Evolutionary conservation across 495 filamentous ascomycete genomes (phyloP).

Genomic region (Podospora bellae-mahoneyi): DNA sequence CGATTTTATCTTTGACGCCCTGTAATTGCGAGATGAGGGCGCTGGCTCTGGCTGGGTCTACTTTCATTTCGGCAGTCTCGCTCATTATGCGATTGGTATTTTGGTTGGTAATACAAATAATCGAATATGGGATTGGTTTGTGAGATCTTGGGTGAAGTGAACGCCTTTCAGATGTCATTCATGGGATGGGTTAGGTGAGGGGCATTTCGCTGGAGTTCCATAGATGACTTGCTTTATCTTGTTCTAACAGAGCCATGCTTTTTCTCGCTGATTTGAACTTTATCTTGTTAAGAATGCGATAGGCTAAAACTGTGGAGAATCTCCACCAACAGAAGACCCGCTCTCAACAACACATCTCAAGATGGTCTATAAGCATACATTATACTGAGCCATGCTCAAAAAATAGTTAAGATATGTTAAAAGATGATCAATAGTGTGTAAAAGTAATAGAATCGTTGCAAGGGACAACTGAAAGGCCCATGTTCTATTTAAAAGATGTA

Average conservation of each 20-base stretch:
- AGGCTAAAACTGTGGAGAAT: not conserved
- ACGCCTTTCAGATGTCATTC: not conserved
- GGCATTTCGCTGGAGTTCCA: not conserved
- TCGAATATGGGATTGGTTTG: not conserved
- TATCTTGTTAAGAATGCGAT: not conserved
- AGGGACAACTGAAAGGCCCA: too few relatives aligned
- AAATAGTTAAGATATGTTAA: too few relatives aligned
- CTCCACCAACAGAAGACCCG: not conserved
- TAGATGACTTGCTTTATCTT: not conserved
- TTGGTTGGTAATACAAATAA: not conserved
- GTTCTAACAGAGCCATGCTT: not conserved
- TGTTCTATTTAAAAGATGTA: too few relatives aligned
- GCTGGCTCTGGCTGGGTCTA: slow-evolving; percentile 50
- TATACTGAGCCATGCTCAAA: too few relatives aligned
- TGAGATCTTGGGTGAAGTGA: not conserved
- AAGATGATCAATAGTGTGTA: too few relatives aligned
- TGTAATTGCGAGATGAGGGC: slow-evolving; percentile 47
- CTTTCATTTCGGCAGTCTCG: slow-evolving; percentile 45
- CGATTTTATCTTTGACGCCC: slow-evolving; percentile 44
- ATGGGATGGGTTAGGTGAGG: not conserved
- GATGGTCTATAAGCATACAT: too few relatives aligned
- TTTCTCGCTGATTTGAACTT: not conserved
- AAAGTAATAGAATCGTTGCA: too few relatives aligned
- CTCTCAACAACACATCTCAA: not conserved
- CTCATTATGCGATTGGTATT: slow-evolving; percentile 28